Conservation (phyloP, 257 asterid species). For the Primulina huaijiensis region DNA sequence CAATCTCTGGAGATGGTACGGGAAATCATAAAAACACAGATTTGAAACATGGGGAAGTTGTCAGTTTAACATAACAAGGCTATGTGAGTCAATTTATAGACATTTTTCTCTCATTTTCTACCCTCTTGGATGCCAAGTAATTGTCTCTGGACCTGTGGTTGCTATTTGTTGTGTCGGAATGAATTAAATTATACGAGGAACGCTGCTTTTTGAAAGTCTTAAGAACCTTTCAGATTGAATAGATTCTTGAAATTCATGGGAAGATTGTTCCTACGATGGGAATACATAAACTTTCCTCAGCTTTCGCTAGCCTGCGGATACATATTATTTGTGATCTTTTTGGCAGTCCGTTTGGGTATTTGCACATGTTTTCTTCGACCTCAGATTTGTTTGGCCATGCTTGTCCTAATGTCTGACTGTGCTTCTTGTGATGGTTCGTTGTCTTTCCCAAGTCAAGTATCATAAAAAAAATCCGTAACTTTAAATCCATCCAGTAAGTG, state of each 20-base stretch:
- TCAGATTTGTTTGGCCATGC: neutral
- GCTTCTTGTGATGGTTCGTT: neutral
- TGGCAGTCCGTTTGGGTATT: neutral
- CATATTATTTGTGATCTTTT: no score
- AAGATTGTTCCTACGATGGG: no score
- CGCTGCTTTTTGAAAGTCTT: neutral
- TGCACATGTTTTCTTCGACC: neutral
- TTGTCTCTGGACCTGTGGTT: neutral
- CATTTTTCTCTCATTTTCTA: neutral
- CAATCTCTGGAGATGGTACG: constrained; percentile 25
- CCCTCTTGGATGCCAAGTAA: neutral
- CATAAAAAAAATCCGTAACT: no score
- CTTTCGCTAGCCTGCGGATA: neutral
- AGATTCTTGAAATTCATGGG: no score
- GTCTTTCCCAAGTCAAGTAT: no score
- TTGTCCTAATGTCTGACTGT: neutral
- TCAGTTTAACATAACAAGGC: neutral
- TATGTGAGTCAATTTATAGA: constrained; percentile 12
- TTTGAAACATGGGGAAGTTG: neutral
- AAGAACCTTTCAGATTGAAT: neutral
- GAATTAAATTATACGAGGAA: neutral
- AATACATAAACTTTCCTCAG: no score
- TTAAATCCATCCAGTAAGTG: no score
- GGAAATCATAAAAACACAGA: constrained; percentile 7
- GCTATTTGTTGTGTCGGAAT: neutral